Percentiles rank a stretch among this genome's conserved stretches.
These are phyloP conservation scores for Tylopilus sp. DNA, from an alignment of 768 basidiomycete species.

Conservation along the genomic window DNA sequence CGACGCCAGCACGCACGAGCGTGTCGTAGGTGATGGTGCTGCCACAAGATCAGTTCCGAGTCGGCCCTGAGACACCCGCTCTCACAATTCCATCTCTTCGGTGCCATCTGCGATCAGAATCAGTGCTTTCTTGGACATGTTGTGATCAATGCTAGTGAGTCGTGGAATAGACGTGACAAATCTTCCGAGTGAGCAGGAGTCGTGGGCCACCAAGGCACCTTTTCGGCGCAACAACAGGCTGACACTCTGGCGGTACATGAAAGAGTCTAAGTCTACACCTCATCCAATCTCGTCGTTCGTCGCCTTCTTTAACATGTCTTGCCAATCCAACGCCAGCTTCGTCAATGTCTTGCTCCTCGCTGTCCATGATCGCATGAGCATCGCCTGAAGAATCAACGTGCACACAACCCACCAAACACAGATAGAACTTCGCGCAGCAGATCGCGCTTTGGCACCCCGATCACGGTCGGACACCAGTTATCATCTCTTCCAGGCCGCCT, in stretches of 20 bases:
- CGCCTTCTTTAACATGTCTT: slow-evolving; percentile 71
- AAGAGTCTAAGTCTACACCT: slow-evolving; percentile 1
- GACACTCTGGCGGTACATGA: neutral
- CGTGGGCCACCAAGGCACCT: neutral
- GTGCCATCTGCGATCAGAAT: slow-evolving; percentile 79
- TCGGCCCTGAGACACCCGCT: neutral
- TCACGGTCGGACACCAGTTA: slow-evolving; percentile 62
- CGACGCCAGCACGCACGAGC: slow-evolving; percentile 71
- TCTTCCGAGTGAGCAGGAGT: neutral
- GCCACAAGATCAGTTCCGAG: slow-evolving; percentile 1
- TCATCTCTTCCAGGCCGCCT: slow-evolving; percentile 69
- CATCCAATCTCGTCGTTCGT: slow-evolving; percentile 43
- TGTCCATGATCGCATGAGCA: slow-evolving; percentile 28
- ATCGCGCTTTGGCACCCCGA: slow-evolving; percentile 78
- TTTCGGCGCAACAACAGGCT: neutral
- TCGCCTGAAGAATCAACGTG: neutral
- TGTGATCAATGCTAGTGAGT: no score
- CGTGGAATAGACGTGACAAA: no score
- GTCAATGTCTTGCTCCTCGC: slow-evolving; percentile 73
- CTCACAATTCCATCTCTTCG: slow-evolving; percentile 83
- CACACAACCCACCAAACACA: slow-evolving; percentile 63
- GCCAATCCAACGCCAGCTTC: slow-evolving; percentile 77
- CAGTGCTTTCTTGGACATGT: slow-evolving; percentile 45
- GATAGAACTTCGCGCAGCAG: slow-evolving; percentile 75
- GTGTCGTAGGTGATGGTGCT: slow-evolving; percentile 83